Conservation (phyloP, 2,329 filamentous ascomycete genomes). For the Scorias spongiosa region DNA sequence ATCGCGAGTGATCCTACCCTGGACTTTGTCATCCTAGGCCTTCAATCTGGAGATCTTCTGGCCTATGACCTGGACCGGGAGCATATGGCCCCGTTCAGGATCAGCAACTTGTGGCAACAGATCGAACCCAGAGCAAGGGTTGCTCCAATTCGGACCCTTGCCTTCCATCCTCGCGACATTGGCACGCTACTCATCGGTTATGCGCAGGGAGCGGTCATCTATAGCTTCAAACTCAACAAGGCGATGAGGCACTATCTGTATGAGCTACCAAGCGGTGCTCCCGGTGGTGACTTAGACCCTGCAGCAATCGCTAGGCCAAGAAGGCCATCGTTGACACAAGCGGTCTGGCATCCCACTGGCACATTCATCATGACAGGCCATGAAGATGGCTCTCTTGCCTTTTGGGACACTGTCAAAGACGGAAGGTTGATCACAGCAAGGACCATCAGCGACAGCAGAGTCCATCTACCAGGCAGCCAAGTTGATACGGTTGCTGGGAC, state of each 20-base stretch:
- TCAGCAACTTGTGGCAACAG: conserved; percentile 77
- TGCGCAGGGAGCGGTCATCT: conserved; percentile 70
- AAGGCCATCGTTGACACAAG: conserved; percentile 63
- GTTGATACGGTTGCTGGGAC: conserved; percentile 6
- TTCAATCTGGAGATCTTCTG: conserved; percentile 53
- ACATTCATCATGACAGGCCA: conserved; percentile 78
- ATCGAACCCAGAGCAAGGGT: conserved; percentile 52
- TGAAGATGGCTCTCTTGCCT: conserved; percentile 79
- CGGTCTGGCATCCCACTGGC: conserved; percentile 86
- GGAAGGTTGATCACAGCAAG: conserved; percentile 70
- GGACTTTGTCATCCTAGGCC: conserved; percentile 80
- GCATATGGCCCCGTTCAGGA: conserved; percentile 57
- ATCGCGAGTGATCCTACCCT: conserved; percentile 76
- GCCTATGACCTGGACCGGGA: conserved; percentile 89
- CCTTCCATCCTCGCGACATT: conserved; percentile 82
- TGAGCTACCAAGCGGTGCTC: conserved; percentile 62
- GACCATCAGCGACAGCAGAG: conserved; percentile 56
- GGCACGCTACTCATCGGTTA: conserved; percentile 89
- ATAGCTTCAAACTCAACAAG: conserved; percentile 85
- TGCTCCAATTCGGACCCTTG: conserved; percentile 56
- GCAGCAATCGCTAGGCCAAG: conserved; percentile 46
- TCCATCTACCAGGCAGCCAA: conserved; percentile 45
- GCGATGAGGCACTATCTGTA: conserved; percentile 71
- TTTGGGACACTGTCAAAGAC: conserved; percentile 75
- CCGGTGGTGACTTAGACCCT: conserved; percentile 59